Evolutionary conservation across 139 green algal genomes (phyloP).

Genomic region (Micractinium sp.): DNA sequence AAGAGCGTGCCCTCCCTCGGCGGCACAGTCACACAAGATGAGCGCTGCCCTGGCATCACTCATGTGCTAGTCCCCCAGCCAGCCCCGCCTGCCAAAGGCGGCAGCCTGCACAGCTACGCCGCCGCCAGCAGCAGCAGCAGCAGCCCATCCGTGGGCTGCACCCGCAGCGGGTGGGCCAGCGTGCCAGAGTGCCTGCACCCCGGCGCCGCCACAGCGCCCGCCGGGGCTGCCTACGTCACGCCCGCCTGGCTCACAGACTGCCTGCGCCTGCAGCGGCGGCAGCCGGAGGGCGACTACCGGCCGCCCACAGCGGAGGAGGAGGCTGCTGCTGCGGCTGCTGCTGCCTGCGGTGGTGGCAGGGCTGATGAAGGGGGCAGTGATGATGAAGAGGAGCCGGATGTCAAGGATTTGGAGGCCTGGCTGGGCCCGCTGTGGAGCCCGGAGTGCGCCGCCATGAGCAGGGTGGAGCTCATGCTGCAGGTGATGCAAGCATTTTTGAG

Average conservation of each 20-base stretch:
- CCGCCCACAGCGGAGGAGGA: neutral
- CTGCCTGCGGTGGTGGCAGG: neutral
- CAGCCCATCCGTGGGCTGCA: neutral
- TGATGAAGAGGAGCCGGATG: neutral
- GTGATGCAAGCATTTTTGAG: too few species aligned
- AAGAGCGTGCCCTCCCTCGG: neutral
- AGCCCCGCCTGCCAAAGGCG: neutral
- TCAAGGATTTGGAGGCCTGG: neutral
- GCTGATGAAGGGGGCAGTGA: neutral
- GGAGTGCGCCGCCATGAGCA: conserved; percentile 7
- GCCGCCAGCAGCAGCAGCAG: neutral
- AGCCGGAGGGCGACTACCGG: neutral
- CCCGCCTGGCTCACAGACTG: neutral
- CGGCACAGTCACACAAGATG: conserved; percentile 2
- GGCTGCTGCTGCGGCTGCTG: neutral
- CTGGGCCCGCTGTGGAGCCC: conserved; percentile 29
- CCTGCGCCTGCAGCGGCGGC: neutral
- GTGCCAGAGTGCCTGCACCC: neutral
- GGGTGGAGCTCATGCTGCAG: conserved; percentile 32
- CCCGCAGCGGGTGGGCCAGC: neutral
- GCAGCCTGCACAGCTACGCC: neutral
- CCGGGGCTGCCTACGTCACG: neutral
- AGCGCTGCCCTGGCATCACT: neutral
- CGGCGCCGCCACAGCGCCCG: neutral
- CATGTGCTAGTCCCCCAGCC: conserved; percentile 15